Percentiles rank a stretch among this genome's conserved stretches.
Evolutionary conservation across 345 rosid species (phyloP).

Genomic region (Zanthoxylum bungeanum): DNA sequence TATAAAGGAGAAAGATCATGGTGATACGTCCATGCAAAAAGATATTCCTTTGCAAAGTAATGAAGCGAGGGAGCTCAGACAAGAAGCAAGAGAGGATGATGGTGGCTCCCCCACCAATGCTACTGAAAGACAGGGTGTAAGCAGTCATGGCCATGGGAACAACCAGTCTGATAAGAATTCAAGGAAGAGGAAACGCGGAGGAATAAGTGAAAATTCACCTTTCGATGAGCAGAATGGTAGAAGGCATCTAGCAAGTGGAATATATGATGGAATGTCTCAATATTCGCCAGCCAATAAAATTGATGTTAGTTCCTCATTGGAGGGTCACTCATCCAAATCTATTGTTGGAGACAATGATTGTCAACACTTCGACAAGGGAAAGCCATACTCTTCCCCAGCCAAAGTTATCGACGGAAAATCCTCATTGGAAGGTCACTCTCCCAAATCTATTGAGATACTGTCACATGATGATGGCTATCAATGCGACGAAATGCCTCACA

Average conservation of each 20-base stretch:
- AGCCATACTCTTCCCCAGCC: constrained; percentile 15
- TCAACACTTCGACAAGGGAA: neutral
- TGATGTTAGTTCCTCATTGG: constrained; percentile 27
- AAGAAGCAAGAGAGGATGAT: neutral
- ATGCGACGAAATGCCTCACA: constrained; percentile 3
- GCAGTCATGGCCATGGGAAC: constrained; percentile 20
- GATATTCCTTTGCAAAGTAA: constrained; percentile 25
- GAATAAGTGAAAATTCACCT: constrained; percentile 24
- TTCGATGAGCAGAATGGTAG: constrained; percentile 25
- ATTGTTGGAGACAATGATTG: neutral
- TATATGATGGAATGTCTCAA: constrained; percentile 8
- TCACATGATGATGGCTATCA: neutral
- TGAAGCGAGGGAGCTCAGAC: constrained; percentile 25
- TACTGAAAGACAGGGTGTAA: constrained; percentile 25
- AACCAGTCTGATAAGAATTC: constrained; percentile 29
- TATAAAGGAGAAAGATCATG: constrained; percentile 19
- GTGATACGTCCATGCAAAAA: constrained; percentile 15
- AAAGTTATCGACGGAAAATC: constrained; percentile 21
- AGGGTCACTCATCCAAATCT: constrained; percentile 12
- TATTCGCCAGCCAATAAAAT: constrained; percentile 11
- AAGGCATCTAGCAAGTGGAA: constrained; percentile 31
- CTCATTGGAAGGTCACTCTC: constrained; percentile 11
- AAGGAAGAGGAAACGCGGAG: constrained; percentile 25
- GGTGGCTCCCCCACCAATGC: constrained; percentile 4
- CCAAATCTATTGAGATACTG: neutral